phyloP scores from a whole-genome alignment of 371 early-diverging fungal genomes.

The Apophysomyces trapeziformis region DNA sequence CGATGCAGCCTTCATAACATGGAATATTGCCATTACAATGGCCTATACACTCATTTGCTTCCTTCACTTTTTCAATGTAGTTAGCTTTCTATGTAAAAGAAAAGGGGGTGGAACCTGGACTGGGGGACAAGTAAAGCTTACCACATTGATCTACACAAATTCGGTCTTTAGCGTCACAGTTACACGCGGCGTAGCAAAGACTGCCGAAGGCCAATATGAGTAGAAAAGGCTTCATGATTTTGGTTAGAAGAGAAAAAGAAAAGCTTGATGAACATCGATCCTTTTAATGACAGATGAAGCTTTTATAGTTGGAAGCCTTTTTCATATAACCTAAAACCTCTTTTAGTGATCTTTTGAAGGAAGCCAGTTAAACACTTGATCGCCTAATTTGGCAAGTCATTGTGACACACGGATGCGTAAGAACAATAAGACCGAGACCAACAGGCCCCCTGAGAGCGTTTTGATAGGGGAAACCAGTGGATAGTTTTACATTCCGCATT shows the following conservation, averaged over 20 bases:
- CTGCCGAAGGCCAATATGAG: not conserved
- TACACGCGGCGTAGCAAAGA: slow-evolving; percentile 4
- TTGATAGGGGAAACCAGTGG: not conserved
- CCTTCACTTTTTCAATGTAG: slow-evolving; percentile 6
- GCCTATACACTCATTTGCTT: slow-evolving; percentile 11
- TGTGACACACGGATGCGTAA: slow-evolving; percentile 5
- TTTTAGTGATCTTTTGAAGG: not conserved
- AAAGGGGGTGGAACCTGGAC: not conserved
- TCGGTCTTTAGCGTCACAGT: slow-evolving; percentile 8
- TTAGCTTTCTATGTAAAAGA: not conserved
- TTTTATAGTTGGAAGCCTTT: not conserved
- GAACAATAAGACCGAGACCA: slow-evolving; percentile 8
- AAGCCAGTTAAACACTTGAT: not conserved
- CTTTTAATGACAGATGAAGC: not conserved
- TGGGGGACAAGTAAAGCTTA: not conserved
- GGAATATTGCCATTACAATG: not conserved
- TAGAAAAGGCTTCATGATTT: not conserved
- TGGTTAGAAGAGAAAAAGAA: too few species aligned
- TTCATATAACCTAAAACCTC: slow-evolving; percentile 7
- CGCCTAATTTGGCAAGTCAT: not conserved
- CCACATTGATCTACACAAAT: slow-evolving; percentile 13
- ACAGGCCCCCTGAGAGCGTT: not conserved
- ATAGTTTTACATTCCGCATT: not conserved
- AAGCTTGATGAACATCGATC: too few species aligned
- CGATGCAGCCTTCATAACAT: slow-evolving; percentile 16